Percentiles rank a stretch among this genome's conserved stretches.
Conservation (phyloP, 345 rosid species). For the Lumnitzera littorea region DNA sequence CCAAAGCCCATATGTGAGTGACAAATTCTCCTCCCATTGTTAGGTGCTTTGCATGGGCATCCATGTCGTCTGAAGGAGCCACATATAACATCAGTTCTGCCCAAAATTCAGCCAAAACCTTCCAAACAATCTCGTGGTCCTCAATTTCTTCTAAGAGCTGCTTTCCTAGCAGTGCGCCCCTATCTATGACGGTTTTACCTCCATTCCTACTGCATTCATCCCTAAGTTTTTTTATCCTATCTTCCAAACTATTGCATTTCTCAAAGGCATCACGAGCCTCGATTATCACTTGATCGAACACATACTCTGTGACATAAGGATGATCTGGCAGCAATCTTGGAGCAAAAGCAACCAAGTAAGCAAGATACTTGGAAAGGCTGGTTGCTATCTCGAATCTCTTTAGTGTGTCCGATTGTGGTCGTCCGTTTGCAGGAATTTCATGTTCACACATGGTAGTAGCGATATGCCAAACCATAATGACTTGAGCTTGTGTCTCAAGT, state of each 20-base stretch:
- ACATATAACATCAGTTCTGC: background rate
- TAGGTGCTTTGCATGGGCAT: background rate
- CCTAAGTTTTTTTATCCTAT: background rate
- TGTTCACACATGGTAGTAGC: constrained; percentile 1
- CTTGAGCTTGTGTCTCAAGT: background rate
- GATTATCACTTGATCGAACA: background rate
- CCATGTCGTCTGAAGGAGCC: background rate
- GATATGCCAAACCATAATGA: constrained; percentile 5
- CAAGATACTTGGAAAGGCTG: background rate
- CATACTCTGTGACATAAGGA: background rate
- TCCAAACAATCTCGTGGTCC: background rate
- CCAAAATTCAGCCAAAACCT: background rate
- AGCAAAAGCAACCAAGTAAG: background rate
- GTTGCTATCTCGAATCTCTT: background rate
- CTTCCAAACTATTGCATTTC: background rate
- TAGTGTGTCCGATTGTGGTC: background rate
- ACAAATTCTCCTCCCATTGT: constrained; percentile 1
- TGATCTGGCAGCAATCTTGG: background rate
- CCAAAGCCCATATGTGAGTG: constrained; percentile 6
- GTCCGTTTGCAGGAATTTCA: no score
- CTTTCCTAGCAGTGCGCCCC: background rate
- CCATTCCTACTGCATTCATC: fast-evolving
- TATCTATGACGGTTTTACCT: background rate
- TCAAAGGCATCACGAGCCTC: background rate
- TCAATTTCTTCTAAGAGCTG: background rate